A percentile compares a stretch with the other conserved stretches of the same genome.
phyloP scores from a whole-genome alignment of 129 eudicot species.

The Flaveria brownii region DNA sequence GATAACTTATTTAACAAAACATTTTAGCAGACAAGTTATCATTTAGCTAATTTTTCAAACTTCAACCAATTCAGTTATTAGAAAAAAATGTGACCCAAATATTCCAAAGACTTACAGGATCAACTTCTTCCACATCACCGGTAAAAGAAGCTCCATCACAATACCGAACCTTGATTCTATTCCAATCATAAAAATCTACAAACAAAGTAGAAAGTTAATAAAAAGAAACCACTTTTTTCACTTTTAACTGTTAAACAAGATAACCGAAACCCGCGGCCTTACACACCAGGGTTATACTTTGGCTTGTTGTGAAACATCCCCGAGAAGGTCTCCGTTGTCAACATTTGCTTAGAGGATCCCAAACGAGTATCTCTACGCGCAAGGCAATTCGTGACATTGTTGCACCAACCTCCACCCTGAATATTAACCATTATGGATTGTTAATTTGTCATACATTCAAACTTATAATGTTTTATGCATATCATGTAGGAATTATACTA shows the following conservation, averaged over 20 bases:
- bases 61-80: too few relatives aligned
- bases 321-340: slow-evolving; percentile 59
- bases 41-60: neutral
- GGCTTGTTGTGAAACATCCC: slow-evolving; percentile 75
- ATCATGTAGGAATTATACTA: neutral
- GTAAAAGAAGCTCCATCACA: slow-evolving; percentile 97
- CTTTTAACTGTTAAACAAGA: neutral
- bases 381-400: slow-evolving; percentile 74
- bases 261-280: neutral
- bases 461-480: neutral
- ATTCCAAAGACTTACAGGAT: slow-evolving; percentile 63
- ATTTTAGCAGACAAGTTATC: neutral
- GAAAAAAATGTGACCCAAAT: neutral
- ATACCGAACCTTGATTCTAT: slow-evolving; percentile 80
- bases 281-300: slow-evolving; percentile 66
- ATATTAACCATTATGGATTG: slow-evolving; percentile 4
- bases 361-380: slow-evolving; percentile 54
- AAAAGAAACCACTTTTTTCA: neutral
- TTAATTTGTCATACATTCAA: slow-evolving; percentile 11
- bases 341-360: slow-evolving; percentile 85
- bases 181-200: slow-evolving; percentile 88
- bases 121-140: slow-evolving; percentile 83
- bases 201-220: slow-evolving; percentile 6
- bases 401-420: slow-evolving; percentile 99
- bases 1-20: neutral